These are phyloP conservation scores for Pichia sp. DNA, from an alignment of 1,139 yeast species.

Conservation along the genomic window DNA sequence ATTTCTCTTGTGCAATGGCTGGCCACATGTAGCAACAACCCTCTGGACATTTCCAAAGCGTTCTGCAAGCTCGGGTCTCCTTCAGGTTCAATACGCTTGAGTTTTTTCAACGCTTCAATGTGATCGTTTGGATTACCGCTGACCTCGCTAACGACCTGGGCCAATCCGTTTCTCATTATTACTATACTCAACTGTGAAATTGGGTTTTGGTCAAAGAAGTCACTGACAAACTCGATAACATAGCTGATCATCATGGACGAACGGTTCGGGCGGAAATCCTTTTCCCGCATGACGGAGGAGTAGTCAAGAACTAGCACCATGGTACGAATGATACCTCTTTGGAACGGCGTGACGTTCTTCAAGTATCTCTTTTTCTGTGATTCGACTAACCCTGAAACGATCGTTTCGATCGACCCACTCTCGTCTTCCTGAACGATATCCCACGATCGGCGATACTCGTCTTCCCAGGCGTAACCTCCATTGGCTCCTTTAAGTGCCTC, in stretches of 20 bases:
- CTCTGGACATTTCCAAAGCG: slow-evolving; percentile 88
- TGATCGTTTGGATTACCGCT: slow-evolving; percentile 94
- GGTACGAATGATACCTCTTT: slow-evolving; percentile 90
- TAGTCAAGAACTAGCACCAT: slow-evolving; percentile 78
- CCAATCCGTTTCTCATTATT: slow-evolving; percentile 87
- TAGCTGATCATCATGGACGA: slow-evolving; percentile 66
- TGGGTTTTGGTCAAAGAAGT: slow-evolving; percentile 95
- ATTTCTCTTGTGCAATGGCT: slow-evolving; percentile 84
- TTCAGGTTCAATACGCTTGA: slow-evolving; percentile 74
- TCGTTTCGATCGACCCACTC: slow-evolving; percentile 74
- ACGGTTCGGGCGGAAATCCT: slow-evolving; percentile 85
- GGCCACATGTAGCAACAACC: slow-evolving; percentile 71
- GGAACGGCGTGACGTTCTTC: slow-evolving; percentile 82
- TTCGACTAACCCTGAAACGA: slow-evolving; percentile 82
- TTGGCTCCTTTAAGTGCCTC: slow-evolving; percentile 49
- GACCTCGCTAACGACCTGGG: slow-evolving; percentile 75
- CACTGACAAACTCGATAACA: slow-evolving; percentile 76
- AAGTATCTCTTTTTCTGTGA: slow-evolving; percentile 67
- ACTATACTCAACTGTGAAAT: slow-evolving; percentile 89
- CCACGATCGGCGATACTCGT: slow-evolving; percentile 93
- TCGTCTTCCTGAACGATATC: slow-evolving; percentile 92
- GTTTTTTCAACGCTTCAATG: slow-evolving; percentile 63
- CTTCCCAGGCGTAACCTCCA: slow-evolving; percentile 97
- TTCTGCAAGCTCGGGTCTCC: slow-evolving; percentile 95
- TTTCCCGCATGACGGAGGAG: slow-evolving; percentile 81